A percentile compares a stretch with the other conserved stretches of the same genome.
phyloP scores from a whole-genome alignment of 225 moss, liverwort and hornwort species.

The Marchantia polymorpha region DNA sequence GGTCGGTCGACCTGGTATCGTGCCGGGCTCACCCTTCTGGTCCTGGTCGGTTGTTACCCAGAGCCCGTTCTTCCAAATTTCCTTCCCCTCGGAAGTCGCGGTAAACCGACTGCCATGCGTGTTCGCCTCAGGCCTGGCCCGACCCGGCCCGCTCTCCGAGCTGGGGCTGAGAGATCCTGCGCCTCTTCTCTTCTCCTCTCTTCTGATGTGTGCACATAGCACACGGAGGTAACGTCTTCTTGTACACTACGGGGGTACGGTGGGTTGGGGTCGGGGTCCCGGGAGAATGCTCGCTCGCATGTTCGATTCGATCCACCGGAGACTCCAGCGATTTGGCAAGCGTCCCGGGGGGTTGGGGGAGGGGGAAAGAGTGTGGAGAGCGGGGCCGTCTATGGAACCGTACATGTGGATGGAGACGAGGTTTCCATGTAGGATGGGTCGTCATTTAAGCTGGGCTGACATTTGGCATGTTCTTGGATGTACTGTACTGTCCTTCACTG shows the following conservation, averaged over 20 bases:
- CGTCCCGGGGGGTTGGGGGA: not conserved
- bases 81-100: not conserved
- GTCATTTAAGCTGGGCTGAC: not conserved
- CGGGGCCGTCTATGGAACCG: not conserved
- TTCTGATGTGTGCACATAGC: not conserved
- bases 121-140: no score
- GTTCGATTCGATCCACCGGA: not conserved
- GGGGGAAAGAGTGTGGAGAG: not conserved
- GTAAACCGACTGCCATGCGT: not conserved
- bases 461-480: not conserved
- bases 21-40: not conserved
- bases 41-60: not conserved
- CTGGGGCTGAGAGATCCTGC: not conserved
- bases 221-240: not conserved
- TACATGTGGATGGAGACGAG: not conserved
- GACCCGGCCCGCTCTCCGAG: not conserved
- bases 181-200: no score
- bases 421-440: not conserved
- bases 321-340: not conserved
- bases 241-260: not conserved
- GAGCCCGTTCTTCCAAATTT: not conserved
- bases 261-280: no score
- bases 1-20: not conserved
- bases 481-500: constrained; percentile 2
- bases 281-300: not conserved